phyloP scores from a whole-genome alignment of 208 protist genomes.

The Crithidia expoeki region DNA sequence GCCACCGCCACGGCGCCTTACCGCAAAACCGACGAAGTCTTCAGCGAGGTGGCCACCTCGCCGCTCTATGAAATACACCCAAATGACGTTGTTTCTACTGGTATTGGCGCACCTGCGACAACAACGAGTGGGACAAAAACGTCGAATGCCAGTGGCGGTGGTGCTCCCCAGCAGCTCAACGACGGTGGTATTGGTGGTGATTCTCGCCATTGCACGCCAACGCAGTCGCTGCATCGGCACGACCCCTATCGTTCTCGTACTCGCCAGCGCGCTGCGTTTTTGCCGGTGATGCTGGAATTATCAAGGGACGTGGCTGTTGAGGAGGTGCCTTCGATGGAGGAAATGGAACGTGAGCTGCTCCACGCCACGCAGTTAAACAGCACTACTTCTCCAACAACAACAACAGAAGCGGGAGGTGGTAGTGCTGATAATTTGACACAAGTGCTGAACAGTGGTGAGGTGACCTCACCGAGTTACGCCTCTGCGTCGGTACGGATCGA shows the following conservation, averaged over 20 bases:
- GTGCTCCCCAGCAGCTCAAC: neutral
- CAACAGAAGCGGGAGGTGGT: neutral
- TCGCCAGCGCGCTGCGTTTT: slow-evolving; percentile 36
- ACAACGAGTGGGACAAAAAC: neutral
- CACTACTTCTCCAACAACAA: neutral
- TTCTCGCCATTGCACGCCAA: slow-evolving; percentile 8
- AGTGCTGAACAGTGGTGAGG: slow-evolving; percentile 20
- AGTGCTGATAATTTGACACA: neutral
- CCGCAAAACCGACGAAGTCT: slow-evolving; percentile 39
- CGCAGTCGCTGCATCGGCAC: neutral
- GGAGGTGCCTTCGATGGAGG: slow-evolving; percentile 24
- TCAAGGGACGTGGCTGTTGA: slow-evolving; percentile 30
- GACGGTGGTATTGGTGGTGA: neutral
- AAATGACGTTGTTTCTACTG: neutral
- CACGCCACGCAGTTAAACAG: neutral
- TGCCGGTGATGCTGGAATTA: slow-evolving; percentile 71
- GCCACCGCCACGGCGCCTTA: slow-evolving; percentile 34
- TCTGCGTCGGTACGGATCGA: slow-evolving; percentile 38
- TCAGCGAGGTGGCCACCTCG: slow-evolving; percentile 51
- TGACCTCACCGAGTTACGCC: slow-evolving; percentile 19
- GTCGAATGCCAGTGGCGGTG: neutral
- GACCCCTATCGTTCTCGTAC: neutral
- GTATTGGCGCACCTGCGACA: neutral
- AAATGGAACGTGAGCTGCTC: slow-evolving; percentile 13
- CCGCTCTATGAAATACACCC: slow-evolving; percentile 35